Evolutionary conservation across 495 filamentous ascomycete species (phyloP), one percentile per base, ranked within the genome.

Genomic region (Articulospora tetracladia): DNA sequence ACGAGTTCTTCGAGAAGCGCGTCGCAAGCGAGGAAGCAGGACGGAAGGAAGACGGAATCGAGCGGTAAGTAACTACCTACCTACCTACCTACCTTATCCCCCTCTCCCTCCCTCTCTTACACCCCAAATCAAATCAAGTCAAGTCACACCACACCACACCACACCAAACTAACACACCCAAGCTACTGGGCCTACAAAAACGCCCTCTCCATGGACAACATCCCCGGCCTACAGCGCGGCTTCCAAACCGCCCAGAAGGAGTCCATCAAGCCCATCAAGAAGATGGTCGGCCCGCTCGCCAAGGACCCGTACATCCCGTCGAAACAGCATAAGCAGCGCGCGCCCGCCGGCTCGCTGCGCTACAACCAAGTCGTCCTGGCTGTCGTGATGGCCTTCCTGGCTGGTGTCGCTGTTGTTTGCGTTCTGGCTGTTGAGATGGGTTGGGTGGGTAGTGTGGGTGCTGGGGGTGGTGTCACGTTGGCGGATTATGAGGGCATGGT

Each of bases 141-240:
- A 6, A 26, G 22, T 27, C 15, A 7, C 10, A 44, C 39, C 3
- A 7, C 39, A 30, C 22, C 57, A 34, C 27, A 28, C 19, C n/a
- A 32, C 13, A 4, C 30, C 4, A 6, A 7, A 49, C 25, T 39
- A 19, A 32, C 26, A n/a, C 30, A 32, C 23, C 26, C 49, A 46
- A 82, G 80, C 27, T 83, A 85, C 65, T 84, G 82, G 81, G 81
- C 82, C 0, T 73, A 68, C 50, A 85, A 85, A 65, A 83, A 80
- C 51, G 68, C 79, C 1, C 76, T 69, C 59, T 79, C 75, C 54
- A 74, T 85, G 59, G 82, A 85, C 58, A 80, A 79, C 1, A 66
- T 85, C 0, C 81, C 81, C 0, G 80, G 76, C 0, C 74, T 85
- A 70, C 66, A 69, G 23, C 59, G 75, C 27, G 82, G 69, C 0